Base-by-base conservation (phyloP, 2,329 filamentous ascomycete genomes). In the Phyllosticta ampelicida region DNA sequence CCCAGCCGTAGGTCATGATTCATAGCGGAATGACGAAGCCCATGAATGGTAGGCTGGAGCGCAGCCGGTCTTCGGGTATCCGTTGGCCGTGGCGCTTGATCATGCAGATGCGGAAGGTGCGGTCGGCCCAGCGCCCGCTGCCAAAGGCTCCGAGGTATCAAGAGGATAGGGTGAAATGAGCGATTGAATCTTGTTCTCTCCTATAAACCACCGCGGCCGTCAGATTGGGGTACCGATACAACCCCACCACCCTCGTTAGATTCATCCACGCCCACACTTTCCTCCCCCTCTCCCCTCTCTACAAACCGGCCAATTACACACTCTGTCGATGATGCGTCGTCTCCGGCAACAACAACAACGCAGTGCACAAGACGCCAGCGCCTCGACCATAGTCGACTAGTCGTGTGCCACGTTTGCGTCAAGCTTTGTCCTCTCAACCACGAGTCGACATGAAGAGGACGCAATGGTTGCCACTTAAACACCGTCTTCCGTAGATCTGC, bases 61-160 rank as follows among this genome's bases (percentile, higher is more conserved):
- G 78, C 2, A 90, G 76, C 0, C 87, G 76, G 66, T 90, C 86
- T 66, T 90, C 85, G 0, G 86, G 80, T 0, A 89, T 73, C 1
- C 86, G 83, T 6, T 77, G 66, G 1, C 83, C 83, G 28, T 4
- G 2, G 5, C 80, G 78, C 61, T 81, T 84, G 9, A 71, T 70
- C 53, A 86, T 86, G 75, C 81, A 89, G 60, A 78, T 78, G 61
- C 81, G 83, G 9, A 88, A 86, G 0, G 80, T 78, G 61, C 80
- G 74, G 67, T 90, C 87, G 0, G 86, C 85, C 75, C 83, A 87
- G 23, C 83, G 78, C 0, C 87, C 87, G n/a, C 87, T 86, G 58
- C 86, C 75, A 64, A 89, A 83, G 0, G 85, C 87, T 0, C 86
- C 86, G n/a, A n/a, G n/a, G n/a, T n/a, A n/a, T n/a, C n/a, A n/a